Conservation (phyloP, 768 basidiomycete species). For the Naematelia encephala region DNA sequence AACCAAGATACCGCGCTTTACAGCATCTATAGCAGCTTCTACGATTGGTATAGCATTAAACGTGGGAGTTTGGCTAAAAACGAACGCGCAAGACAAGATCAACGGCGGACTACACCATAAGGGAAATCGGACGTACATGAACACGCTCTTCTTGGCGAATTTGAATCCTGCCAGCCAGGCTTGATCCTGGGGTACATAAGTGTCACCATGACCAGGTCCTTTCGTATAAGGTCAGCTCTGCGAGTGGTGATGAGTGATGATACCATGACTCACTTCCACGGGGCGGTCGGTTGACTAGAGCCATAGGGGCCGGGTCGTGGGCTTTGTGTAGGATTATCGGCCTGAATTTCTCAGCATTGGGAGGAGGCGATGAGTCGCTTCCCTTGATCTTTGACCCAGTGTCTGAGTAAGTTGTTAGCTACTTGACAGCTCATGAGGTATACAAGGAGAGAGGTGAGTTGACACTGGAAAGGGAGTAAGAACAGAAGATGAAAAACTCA, state of each 20-base stretch:
- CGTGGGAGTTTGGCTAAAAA: constrained; percentile 62
- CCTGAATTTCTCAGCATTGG: constrained; percentile 24
- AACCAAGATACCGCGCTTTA: constrained; percentile 59
- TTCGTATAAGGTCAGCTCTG: no score
- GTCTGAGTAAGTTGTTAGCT: constrained; percentile 8
- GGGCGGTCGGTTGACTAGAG: constrained; percentile 61
- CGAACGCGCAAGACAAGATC: no score
- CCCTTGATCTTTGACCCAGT: constrained; percentile 23
- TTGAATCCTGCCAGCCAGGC: constrained; percentile 64
- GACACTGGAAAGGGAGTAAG: neutral
- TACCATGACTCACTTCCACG: constrained; percentile 53
- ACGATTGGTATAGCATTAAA: constrained; percentile 65
- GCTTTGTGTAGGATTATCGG: constrained; percentile 32
- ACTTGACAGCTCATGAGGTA: neutral
- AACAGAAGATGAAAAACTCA: constrained; percentile 12
- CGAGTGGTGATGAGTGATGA: no score
- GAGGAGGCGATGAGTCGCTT: constrained; percentile 23
- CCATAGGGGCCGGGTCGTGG: constrained; percentile 61
- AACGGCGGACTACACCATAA: neutral
- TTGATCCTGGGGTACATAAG: constrained; percentile 59
- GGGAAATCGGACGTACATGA: constrained; percentile 55
- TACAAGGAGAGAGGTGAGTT: neutral
- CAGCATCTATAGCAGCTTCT: constrained; percentile 59
- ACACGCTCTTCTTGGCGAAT: constrained; percentile 59
- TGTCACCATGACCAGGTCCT: constrained; percentile 53